Conservation (phyloP, 495 filamentous ascomycete genomes). For the Daldinia caldariorum region DNA sequence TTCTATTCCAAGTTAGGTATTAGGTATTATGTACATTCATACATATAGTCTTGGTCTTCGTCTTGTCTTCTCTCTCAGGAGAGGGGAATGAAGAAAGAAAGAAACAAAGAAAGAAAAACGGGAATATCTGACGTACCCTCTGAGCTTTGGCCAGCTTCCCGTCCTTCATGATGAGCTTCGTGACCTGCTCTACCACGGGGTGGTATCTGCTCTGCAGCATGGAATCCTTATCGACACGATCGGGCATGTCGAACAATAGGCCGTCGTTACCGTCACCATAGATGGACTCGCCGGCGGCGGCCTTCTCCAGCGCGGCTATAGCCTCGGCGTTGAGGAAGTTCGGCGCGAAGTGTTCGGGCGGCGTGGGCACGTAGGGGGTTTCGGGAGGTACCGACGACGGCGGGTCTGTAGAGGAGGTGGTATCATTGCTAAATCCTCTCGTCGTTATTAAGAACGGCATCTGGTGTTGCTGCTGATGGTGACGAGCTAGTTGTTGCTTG, state of each 20-base stretch:
- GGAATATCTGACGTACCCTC: slow-evolving; percentile 65
- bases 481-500: slow-evolving; percentile 2
- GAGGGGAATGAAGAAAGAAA: slow-evolving; percentile 6
- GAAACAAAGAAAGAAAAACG: slow-evolving; percentile 4
- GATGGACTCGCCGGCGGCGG: slow-evolving; percentile 19
- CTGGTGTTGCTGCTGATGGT: slow-evolving; percentile 4
- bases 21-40: not conserved
- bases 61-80: not conserved
- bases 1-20: slow-evolving; percentile 64
- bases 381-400: slow-evolving; percentile 11
- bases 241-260: slow-evolving; percentile 78
- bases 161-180: slow-evolving; percentile 87
- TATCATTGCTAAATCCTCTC: slow-evolving; percentile 38
- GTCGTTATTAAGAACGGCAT: slow-evolving; percentile 24
- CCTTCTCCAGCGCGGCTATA: slow-evolving; percentile 49
- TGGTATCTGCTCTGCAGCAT: slow-evolving; percentile 83
- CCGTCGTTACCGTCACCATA: slow-evolving; percentile 55
- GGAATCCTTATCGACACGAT: slow-evolving; percentile 65
- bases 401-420: slow-evolving; percentile 4
- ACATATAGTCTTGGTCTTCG: not conserved
- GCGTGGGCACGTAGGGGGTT: slow-evolving; percentile 24
- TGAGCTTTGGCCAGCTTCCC: slow-evolving; percentile 86
- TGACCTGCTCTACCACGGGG: slow-evolving; percentile 82
- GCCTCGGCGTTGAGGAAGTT: slow-evolving; percentile 52
- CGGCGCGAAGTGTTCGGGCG: slow-evolving; percentile 41